Conservation (phyloP, 108 stramenopile genomes). For the Chaetoceros tenuissimus region DNA sequence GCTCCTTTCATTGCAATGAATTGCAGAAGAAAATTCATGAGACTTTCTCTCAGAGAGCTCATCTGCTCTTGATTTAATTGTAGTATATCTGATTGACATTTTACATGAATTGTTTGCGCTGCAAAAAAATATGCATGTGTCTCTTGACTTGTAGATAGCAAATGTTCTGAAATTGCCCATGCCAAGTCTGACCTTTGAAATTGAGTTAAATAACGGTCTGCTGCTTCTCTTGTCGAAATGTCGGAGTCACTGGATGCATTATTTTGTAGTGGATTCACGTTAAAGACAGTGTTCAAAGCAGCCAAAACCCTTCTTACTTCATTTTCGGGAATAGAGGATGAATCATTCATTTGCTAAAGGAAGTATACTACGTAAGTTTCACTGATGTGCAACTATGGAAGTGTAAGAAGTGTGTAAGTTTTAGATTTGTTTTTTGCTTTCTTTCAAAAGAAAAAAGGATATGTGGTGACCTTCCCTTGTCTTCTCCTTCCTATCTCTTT, state of each 20-base stretch:
- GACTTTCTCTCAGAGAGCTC: conserved; percentile 54
- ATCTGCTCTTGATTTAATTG: conserved; percentile 46
- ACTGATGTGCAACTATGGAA: too few species aligned
- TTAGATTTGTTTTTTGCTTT: too few species aligned
- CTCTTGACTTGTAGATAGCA: conserved; percentile 24
- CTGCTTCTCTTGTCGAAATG: conserved; percentile 38
- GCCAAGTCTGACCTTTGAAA: conserved; percentile 58
- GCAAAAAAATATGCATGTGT: conserved; percentile 79
- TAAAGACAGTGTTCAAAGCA: conserved; percentile 62
- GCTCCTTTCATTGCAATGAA: conserved; percentile 14
- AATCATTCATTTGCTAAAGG: too few species aligned
- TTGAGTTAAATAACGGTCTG: conserved; percentile 68
- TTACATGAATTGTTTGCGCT: conserved; percentile 75
- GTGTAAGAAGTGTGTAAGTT: too few species aligned
- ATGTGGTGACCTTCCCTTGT: too few species aligned
- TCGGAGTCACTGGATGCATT: conserved; percentile 1
- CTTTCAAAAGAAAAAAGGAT: too few species aligned
- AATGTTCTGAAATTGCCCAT: conserved; percentile 77
- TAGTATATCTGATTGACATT: conserved; percentile 56
- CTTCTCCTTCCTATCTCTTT: too few species aligned
- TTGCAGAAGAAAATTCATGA: conserved; percentile 40
- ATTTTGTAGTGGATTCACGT: conserved; percentile 9
- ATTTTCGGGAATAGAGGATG: too few species aligned
- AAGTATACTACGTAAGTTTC: too few species aligned
- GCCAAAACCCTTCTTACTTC: conserved; percentile 58